Evolutionary conservation across 2,329 filamentous ascomycete genomes (phyloP).

Genomic region (Hymenoscyphus scutula): DNA sequence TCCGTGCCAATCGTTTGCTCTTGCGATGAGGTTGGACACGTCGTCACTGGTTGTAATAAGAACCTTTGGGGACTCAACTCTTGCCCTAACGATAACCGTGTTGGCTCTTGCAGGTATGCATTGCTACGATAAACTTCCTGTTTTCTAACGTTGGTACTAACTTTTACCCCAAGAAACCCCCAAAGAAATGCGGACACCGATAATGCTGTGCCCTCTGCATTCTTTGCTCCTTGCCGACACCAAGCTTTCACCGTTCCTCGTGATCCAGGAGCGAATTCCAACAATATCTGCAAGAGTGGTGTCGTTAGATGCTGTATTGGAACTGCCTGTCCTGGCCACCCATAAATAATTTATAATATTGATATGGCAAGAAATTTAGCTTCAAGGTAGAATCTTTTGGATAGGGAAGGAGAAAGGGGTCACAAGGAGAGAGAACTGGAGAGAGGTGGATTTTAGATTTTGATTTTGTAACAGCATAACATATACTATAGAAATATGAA

Average conservation of each 20-base stretch:
- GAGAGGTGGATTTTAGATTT: no score
- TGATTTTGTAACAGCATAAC: no score
- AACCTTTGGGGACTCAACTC: constrained; percentile 6
- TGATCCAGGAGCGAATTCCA: constrained; percentile 4
- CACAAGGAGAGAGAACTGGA: no score
- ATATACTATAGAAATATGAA: no score
- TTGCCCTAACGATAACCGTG: constrained; percentile 2
- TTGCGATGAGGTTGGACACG: neutral
- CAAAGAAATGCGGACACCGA: neutral
- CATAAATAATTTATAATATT: neutral
- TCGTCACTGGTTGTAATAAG: constrained; percentile 7
- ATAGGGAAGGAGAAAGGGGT: neutral
- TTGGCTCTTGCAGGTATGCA: constrained; percentile 5
- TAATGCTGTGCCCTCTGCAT: neutral
- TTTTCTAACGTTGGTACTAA: neutral
- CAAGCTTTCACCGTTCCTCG: constrained; percentile 9
- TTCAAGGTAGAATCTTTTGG: neutral
- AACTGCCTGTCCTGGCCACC: neutral
- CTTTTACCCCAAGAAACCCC: neutral
- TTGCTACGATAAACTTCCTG: neutral
- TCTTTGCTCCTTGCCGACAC: constrained; percentile 6
- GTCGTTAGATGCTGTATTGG: constrained; percentile 10
- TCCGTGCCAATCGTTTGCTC: constrained; percentile 8
- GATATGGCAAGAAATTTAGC: neutral
- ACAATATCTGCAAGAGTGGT: constrained; percentile 1